These are phyloP conservation scores for Effrenium voratum DNA, from an alignment of 73 alveolate species.

Conservation along the genomic window DNA sequence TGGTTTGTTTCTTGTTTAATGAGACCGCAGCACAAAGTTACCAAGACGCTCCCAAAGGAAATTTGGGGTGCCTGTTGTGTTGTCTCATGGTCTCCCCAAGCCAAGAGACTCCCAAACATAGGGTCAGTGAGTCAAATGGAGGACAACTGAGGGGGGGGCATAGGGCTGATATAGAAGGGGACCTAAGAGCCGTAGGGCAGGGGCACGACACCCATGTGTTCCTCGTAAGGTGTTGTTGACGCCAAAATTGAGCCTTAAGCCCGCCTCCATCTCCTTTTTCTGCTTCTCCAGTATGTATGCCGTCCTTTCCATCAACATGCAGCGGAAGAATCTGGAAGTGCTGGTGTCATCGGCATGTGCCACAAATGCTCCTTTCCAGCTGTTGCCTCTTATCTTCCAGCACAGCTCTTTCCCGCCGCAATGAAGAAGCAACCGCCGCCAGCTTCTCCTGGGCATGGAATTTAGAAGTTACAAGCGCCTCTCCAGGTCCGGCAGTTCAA, in stretches of 20 bases:
- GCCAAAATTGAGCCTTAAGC: neutral
- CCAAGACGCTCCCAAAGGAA: no score
- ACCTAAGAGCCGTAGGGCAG: neutral
- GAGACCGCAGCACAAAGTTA: no score
- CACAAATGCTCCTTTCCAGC: neutral
- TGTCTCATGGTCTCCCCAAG: no score
- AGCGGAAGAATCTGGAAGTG: neutral
- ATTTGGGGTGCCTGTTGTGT: no score
- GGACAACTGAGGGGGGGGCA: neutral
- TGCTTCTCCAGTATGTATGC: constrained; percentile 33
- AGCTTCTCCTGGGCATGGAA: constrained; percentile 14
- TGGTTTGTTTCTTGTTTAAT: no score
- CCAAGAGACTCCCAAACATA: no score
- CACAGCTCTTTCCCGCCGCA: constrained; percentile 68
- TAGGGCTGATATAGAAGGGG: neutral
- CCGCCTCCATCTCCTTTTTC: constrained; percentile 52
- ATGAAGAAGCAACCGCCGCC: constrained; percentile 51
- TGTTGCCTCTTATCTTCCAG: constrained; percentile 38
- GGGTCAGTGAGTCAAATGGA: neutral
- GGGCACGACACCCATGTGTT: neutral
- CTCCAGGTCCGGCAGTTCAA: neutral
- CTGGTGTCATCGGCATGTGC: neutral
- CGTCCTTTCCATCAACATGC: neutral
- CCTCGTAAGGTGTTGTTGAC: neutral
- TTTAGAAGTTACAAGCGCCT: neutral